Conservation (phyloP, 2,329 filamentous ascomycete genomes). For the Beauveria brongniartii region DNA sequence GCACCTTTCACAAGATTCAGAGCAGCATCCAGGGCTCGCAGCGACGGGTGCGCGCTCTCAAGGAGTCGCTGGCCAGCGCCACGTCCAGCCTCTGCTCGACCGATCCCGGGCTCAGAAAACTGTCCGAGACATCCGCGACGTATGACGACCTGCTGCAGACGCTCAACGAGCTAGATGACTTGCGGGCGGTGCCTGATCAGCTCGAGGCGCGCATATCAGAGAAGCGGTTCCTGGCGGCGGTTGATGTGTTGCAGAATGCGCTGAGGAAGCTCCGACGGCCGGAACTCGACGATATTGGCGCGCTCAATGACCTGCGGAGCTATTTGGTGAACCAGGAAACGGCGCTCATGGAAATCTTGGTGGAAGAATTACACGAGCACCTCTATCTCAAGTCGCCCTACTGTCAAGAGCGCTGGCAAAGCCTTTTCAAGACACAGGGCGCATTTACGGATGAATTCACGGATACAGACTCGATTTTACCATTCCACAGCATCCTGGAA, state of each 20-base stretch:
- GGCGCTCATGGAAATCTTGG: slow-evolving; percentile 81
- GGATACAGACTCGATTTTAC: slow-evolving; percentile 37
- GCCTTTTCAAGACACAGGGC: slow-evolving; percentile 60
- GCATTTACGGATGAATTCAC: slow-evolving; percentile 40
- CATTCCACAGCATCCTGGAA: slow-evolving; percentile 54
- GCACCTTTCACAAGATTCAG: slow-evolving; percentile 98
- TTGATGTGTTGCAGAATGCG: slow-evolving; percentile 84
- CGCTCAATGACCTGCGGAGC: slow-evolving; percentile 72
- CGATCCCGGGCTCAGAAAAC: slow-evolving; percentile 83
- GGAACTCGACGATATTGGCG: slow-evolving; percentile 86
- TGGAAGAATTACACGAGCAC: slow-evolving; percentile 97
- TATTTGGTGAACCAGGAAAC: slow-evolving; percentile 93
- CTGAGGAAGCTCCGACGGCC: slow-evolving; percentile 75
- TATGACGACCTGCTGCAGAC: slow-evolving; percentile 86
- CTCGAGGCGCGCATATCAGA: slow-evolving; percentile 92
- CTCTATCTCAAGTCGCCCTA: slow-evolving; percentile 97
- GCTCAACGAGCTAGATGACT: slow-evolving; percentile 75
- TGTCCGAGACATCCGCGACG: slow-evolving; percentile 78
- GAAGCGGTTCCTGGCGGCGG: slow-evolving; percentile 87
- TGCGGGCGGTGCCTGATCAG: slow-evolving; percentile 83
- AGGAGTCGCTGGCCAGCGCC: slow-evolving; percentile 72
- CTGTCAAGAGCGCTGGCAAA: slow-evolving; percentile 92
- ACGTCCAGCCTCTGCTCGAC: slow-evolving; percentile 76
- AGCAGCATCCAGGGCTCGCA: slow-evolving; percentile 85
- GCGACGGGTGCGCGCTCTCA: slow-evolving; percentile 71